Evolutionary conservation across 169 alveolate genomes (phyloP).

Genomic region (Cryptosporidium ryanae): DNA sequence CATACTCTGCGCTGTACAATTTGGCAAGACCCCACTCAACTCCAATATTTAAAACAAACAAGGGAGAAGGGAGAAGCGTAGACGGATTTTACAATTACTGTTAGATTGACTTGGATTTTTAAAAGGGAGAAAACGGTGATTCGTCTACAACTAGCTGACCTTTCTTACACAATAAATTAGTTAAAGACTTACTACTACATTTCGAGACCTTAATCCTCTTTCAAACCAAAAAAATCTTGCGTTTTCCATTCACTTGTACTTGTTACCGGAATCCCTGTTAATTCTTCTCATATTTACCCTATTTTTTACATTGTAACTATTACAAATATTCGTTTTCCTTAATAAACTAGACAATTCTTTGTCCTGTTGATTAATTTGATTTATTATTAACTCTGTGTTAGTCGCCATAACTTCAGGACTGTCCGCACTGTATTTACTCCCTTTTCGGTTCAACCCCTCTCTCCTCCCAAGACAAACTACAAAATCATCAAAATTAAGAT

Average conservation of each 20-base stretch:
- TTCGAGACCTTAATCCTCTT: no score
- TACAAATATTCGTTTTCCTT: slow-evolving; percentile 18
- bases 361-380: slow-evolving; percentile 68
- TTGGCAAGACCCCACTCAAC: neutral
- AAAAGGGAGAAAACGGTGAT: no score
- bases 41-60: neutral
- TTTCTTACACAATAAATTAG: no score
- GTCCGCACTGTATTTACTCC: neutral
- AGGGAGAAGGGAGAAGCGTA: no score
- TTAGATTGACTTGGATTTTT: no score
- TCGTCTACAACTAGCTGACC: no score
- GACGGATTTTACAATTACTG: no score
- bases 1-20: neutral
- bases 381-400: slow-evolving; percentile 45
- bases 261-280: neutral
- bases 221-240: no score
- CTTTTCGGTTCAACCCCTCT: no score
- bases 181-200: no score
- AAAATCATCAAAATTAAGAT: no score
- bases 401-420: slow-evolving; percentile 16
- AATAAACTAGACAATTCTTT: slow-evolving; percentile 44
- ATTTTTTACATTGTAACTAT: neutral
- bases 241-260: neutral
- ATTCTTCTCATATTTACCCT: neutral
- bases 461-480: no score